Conservation (phyloP, 1,139 yeast genomes). For the Eremothecium gossypii region DNA sequence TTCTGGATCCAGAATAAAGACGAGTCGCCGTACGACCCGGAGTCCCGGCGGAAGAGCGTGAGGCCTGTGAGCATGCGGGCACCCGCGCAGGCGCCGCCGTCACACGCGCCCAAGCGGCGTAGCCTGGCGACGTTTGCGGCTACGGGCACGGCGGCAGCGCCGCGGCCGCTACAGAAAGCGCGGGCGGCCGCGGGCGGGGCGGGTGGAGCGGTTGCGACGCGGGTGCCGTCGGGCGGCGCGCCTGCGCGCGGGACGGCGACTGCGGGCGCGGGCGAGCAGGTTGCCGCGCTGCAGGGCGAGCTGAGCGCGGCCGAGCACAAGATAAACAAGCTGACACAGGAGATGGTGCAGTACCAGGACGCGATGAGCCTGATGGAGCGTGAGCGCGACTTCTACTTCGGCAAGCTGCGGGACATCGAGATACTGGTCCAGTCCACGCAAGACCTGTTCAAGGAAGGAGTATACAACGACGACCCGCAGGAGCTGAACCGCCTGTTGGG, state of each 20-base stretch:
- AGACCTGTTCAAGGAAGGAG: conserved; percentile 38
- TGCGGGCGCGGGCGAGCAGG: conserved; percentile 22
- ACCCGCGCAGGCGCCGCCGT: conserved; percentile 10
- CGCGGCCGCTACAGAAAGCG: conserved; percentile 1
- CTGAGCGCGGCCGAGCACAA: conserved; percentile 31
- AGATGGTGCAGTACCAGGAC: conserved; percentile 43
- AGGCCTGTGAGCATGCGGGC: conserved; percentile 23
- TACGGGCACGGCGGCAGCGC: background rate
- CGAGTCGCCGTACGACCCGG: conserved; percentile 62
- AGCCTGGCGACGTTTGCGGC: conserved; percentile 3
- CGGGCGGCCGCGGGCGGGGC: background rate
- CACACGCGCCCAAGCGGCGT: conserved; percentile 16
- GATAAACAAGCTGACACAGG: conserved; percentile 38
- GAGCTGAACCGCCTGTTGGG: conserved; percentile 39
- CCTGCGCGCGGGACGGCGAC: conserved; percentile 10
- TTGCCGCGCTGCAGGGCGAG: conserved; percentile 29
- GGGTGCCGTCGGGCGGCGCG: conserved; percentile 2
- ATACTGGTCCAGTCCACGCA: conserved; percentile 60
- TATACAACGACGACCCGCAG: conserved; percentile 26
- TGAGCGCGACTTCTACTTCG: conserved; percentile 85
- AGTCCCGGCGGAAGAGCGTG: conserved; percentile 39
- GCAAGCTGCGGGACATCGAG: conserved; percentile 82
- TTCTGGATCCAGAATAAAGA: conserved; percentile 74
- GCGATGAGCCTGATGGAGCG: conserved; percentile 52
- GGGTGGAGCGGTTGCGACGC: conserved; percentile 1